Base-by-base conservation (phyloP, 176 grass and related monocot genomes). In the maize (Zea mays) region DNA sequence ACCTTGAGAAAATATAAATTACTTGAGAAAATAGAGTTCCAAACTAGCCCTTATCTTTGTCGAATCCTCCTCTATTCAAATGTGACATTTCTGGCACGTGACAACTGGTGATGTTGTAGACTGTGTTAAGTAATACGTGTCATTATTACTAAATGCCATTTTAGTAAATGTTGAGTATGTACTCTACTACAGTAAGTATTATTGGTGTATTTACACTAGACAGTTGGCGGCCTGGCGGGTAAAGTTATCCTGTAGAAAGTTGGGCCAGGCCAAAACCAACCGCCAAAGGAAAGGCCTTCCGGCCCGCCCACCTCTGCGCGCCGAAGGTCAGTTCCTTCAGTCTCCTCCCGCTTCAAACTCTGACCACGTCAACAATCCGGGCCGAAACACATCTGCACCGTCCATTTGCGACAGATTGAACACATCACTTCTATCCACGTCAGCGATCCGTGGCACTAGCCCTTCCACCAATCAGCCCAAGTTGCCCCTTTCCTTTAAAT, bases 401-500 rank as follows among this genome's bases (percentile, higher is more conserved):
- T 85, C 58, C 11, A 41, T 0, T 2, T 0, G 0, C 36, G 3
- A 17, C 13, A 12, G 2, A 2, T 0, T 1, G 3, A 47, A 13
- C 70, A 36, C 43, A 36, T 74, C 35, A 0, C 5, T 4, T 0
- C 3, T 0, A 0, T 51, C 63, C 54, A 75, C 44, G 13, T 16
- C 63, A 69, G 0, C 54, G 63, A 86, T 86, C 77, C 84, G 62
- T 0, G 43, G 52, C 52, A n/a, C 15, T 2, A 0, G 3, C 36
- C 5, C 5, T 1, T 71, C 21, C 37, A 39, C 84, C 84, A 86
- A 81, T 81, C 78, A 81, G 36, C 71, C 0, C 15, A 1, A 17
- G 43, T 13, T 12, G 6, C 39, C 57, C 7, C 15, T 0, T 10
- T 3, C 27, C 47, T 11, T 52, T 85, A 85, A 78, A 71, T 0